Evolutionary conservation across 2,329 filamentous ascomycete genomes (phyloP), one percentile per base, ranked within the genome.

Genomic region (Stachybotrys chlorohalonatus): DNA sequence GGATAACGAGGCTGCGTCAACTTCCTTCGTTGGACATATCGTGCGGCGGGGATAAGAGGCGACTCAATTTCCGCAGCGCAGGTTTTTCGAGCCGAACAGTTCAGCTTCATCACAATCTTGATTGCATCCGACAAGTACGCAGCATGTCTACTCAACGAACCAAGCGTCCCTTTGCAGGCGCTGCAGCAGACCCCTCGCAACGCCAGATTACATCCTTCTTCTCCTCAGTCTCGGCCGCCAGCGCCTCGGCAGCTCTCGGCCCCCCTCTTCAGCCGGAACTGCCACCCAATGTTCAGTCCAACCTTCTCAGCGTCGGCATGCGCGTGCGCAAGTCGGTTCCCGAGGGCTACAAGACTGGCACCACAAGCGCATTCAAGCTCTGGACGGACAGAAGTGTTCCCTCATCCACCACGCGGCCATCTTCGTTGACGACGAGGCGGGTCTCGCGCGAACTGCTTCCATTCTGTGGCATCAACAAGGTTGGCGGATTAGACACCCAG

Each of bases 261-360:
- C 16, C 57, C 30, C 52, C 63, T 15, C 60, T 62, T 13, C 71
- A 75, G 15, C 82, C 83, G 4, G 63, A 68, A 5, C 75, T 92
- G 13, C 84, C 89, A 1, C 70, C 78, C 30, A 77, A 77, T 7
- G 78, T 95, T 36, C 90, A 96, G 70, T 80, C 91, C 42, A 88
- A 88, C 58, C 84, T 97, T n/a, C 78, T 96, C 47, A 89, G 81
- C 63, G 93, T 97, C 59, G 93, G 93, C 64, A 96, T 96, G 91
- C 86, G 93, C 30, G 81, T 97, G 52, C 87, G 93, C 67, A 97
- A 97, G 74, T 89, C 89, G 11, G 88, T 97, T 7, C 87, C 90
- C 1, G 92, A 96, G 68, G 93, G 93, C 56, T 96, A 96, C 79
- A 95, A 95, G 75, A 95, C 89, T 1, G 69, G 68, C 59, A 63